Evolutionary conservation across 495 filamentous ascomycete genomes (phyloP).

Genomic region (Patellaria atrata): DNA sequence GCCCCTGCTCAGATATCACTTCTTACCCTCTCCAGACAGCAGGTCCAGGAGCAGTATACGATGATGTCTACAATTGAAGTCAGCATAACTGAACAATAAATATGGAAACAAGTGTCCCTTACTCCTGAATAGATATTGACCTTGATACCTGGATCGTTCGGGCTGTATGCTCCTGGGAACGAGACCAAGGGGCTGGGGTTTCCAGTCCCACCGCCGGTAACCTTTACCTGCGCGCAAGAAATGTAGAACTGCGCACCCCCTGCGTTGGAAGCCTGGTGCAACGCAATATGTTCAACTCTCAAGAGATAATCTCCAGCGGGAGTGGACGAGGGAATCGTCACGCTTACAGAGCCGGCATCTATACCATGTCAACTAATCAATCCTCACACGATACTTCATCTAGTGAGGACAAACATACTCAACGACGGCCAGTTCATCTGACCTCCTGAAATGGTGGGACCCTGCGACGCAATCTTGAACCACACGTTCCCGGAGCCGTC

Average conservation of each 20-base stretch:
- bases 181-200: conserved; percentile 11
- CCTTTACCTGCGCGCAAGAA: conserved; percentile 19
- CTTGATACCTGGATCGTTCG: conserved; percentile 10
- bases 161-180: conserved; percentile 15
- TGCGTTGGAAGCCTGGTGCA: conserved; percentile 26
- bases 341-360: conserved; percentile 12
- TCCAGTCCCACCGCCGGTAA: conserved; percentile 16
- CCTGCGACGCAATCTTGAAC: conserved; percentile 7
- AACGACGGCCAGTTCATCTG: conserved; percentile 14
- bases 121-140: conserved; percentile 6
- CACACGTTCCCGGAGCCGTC: conserved; percentile 14
- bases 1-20: not conserved
- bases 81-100: conserved; percentile 11
- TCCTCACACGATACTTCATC: not conserved
- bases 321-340: conserved; percentile 40
- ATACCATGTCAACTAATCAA: not conserved
- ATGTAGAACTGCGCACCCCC: conserved; percentile 23
- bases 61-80: too few species aligned
- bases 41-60: conserved; percentile 16
- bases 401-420: conserved; percentile 2
- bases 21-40: conserved; percentile 16
- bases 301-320: conserved; percentile 46
- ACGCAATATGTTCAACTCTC: conserved; percentile 44
- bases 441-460: conserved; percentile 1
- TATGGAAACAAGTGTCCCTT: not conserved